Conservation (phyloP, 768 basidiomycete species). For the Astraeus odoratus region DNA sequence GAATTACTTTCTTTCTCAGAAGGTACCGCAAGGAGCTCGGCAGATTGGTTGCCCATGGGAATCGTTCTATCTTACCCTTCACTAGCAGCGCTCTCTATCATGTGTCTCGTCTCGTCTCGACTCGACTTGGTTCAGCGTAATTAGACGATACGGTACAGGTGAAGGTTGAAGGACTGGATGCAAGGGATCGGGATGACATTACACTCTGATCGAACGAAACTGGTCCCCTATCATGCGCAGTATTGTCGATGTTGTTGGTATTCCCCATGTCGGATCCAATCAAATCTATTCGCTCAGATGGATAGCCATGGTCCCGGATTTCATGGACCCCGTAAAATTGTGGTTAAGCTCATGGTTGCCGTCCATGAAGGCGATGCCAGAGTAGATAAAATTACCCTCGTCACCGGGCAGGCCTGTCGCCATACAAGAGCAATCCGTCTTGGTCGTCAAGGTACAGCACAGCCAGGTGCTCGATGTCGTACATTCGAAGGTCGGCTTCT, state of each 20-base stretch:
- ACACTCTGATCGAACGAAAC: no score
- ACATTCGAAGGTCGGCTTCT: background rate
- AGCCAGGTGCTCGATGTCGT: no score
- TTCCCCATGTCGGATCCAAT: constrained; percentile 11
- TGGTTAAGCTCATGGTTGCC: no score
- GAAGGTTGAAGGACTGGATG: background rate
- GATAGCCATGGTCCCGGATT: constrained; percentile 9
- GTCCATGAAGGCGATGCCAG: no score
- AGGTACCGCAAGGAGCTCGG: background rate
- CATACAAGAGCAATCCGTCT: no score
- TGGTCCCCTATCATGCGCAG: no score
- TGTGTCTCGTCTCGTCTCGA: background rate
- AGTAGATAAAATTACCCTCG: no score
- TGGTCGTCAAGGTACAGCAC: no score
- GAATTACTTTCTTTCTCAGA: constrained; percentile 3
- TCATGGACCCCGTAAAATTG: constrained; percentile 1
- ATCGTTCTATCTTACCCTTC: background rate
- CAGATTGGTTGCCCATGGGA: background rate
- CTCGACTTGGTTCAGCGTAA: background rate
- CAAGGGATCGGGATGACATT: no score
- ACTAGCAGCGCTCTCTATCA: no score
- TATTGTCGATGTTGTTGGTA: constrained; percentile 4
- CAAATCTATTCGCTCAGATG: background rate
- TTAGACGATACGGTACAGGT: background rate
- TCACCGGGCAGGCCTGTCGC: no score